Conservation (phyloP, 345 rosid genomes). For the Chamaenerion angustifolium region DNA sequence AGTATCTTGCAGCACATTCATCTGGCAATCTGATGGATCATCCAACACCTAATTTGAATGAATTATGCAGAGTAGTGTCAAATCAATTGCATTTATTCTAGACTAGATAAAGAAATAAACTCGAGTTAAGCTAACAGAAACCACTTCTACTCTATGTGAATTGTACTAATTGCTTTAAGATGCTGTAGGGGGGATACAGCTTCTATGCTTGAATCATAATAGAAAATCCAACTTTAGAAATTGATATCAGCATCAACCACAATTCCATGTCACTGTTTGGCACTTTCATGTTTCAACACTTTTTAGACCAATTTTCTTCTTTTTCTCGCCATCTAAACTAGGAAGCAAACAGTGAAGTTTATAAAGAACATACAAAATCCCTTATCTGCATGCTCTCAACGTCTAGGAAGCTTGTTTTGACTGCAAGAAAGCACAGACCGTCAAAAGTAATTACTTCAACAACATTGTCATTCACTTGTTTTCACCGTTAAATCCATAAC, state of each 20-base stretch:
- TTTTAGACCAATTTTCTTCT: background rate
- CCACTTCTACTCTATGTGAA: no score
- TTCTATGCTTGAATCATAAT: no score
- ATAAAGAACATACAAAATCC: slow-evolving; percentile 38
- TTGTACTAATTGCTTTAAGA: background rate
- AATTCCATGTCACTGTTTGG: no score
- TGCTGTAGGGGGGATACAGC: no score
- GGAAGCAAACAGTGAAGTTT: background rate
- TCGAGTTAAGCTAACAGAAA: background rate
- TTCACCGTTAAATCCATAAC: background rate
- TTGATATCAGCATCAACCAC: no score
- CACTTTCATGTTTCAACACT: background rate
- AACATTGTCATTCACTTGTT: background rate
- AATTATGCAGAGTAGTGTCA: background rate
- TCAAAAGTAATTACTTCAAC: slow-evolving; percentile 4
- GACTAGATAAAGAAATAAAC: background rate
- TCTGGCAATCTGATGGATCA: slow-evolving; percentile 36
- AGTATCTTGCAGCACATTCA: slow-evolving; percentile 30
- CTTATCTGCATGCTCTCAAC: slow-evolving; percentile 26
- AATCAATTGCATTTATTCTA: background rate
- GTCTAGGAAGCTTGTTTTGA: slow-evolving; percentile 28
- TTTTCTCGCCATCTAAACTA: background rate
- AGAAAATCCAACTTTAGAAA: no score
- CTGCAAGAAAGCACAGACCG: slow-evolving; percentile 25
- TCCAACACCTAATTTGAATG: slow-evolving; percentile 33